Conservation (phyloP, 2,329 filamentous ascomycete species). For the Diaporthe nobilis region DNA sequence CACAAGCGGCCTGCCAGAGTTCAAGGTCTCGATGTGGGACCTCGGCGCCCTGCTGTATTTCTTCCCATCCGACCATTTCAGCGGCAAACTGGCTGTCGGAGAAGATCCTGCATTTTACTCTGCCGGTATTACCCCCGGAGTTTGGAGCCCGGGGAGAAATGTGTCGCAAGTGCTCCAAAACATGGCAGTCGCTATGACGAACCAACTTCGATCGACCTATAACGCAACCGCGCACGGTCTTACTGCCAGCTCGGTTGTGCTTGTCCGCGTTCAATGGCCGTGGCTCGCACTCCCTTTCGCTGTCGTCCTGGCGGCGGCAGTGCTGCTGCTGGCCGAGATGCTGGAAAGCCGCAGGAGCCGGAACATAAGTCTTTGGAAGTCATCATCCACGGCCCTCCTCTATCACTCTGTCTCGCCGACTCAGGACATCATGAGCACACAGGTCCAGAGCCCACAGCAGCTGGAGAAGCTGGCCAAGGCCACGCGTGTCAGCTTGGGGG, state of each 20-base stretch:
- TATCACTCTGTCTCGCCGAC: constrained; percentile 11
- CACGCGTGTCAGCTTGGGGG: background rate
- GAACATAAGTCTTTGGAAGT: constrained; percentile 11
- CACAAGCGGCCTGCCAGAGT: background rate
- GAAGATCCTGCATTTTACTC: background rate
- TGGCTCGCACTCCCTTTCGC: constrained; percentile 16
- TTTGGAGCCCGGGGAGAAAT: constrained; percentile 5
- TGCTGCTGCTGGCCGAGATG: constrained; percentile 13
- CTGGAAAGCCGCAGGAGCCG: constrained; percentile 7
- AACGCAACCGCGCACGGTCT: background rate
- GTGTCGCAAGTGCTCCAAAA: background rate
- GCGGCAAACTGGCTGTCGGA: background rate
- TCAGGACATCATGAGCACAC: background rate
- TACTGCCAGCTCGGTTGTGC: constrained; percentile 6
- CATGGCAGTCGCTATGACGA: background rate
- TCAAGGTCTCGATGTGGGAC: constrained; percentile 6
- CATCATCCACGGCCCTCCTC: constrained; percentile 9
- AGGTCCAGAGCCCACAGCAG: background rate
- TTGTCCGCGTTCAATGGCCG: constrained; percentile 13
- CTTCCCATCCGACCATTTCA: constrained; percentile 22
- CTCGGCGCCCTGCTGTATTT: constrained; percentile 18
- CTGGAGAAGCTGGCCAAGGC: constrained; percentile 17
- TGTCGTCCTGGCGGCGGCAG: constrained; percentile 4
- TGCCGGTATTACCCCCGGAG: constrained; percentile 9
- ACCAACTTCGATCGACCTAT: constrained; percentile 1